Base-by-base conservation (phyloP, 1,284 basidiomycete genomes). In the Xerocomus cyaneibrunnescens region DNA sequence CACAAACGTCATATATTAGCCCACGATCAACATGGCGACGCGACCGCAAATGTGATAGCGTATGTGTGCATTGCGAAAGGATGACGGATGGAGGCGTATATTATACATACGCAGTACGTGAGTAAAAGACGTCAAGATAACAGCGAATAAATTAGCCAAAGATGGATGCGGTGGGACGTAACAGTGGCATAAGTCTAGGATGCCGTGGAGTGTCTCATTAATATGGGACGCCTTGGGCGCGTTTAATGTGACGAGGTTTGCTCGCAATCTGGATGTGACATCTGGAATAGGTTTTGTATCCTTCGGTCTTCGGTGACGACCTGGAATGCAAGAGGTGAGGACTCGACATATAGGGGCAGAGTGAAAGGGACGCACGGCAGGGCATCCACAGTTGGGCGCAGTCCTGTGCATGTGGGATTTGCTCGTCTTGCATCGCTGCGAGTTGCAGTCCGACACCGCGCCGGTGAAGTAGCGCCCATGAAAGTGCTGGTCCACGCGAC, bases 401-500 rank as follows among this genome's bases (percentile, higher is more conserved):
- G 75, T 76, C 59, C 72, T 77, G 62, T 85, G 83, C 59, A 73
- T 78, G 62, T 85, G 83, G 10, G 71, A 67, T 17, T 64, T 62
- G 57, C 82, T 84, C 3, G 77, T 76, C 60, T 78, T 83, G 70
- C 83, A 85, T 27, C 61, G 61, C 5, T 62, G 60, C 3, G 74
- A 76, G 45, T 67, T 65, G 59, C 83, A 85, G 61, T 85, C 83
- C n/a, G 61, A 59, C 10, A 73, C 71, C 51, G 78, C 73, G 22
- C 83, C 83, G 21, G 83, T 82, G 61, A 75, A 82, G 64, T 83
- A 84, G 30, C 80, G 75, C 36, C 77, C 77, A 56, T 84, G 81
- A 66, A 83, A 85, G 61, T 84, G 82, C 82, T 84, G 38, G 50
- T 25, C 12, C 9, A n/a, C 6, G 13, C 12, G 12, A 13, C 13